Evolutionary conservation across 2,329 filamentous ascomycete species (phyloP).

Genomic region (Tetracladium maxilliforme): DNA sequence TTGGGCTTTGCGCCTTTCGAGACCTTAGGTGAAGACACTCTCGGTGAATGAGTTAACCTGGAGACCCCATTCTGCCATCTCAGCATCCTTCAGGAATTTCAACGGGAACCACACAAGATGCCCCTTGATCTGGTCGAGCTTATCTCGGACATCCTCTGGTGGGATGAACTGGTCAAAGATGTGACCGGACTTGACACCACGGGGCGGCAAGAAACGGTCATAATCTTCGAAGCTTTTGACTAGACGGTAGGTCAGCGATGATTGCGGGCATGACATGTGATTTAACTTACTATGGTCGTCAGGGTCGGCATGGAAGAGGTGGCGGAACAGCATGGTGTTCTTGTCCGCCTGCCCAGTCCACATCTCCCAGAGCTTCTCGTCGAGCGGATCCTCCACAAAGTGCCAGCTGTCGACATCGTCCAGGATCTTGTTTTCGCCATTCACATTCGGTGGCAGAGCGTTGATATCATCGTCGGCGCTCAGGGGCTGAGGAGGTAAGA

Average conservation of each 20-base stretch:
- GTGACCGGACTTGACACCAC: constrained; percentile 67
- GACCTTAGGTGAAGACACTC: constrained; percentile 65
- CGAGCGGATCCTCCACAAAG: constrained; percentile 58
- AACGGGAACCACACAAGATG: constrained; percentile 95
- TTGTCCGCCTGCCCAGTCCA: constrained; percentile 56
- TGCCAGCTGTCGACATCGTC: constrained; percentile 45
- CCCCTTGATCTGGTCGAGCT: constrained; percentile 68
- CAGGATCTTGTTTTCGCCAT: no score
- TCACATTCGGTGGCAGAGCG: constrained; percentile 57
- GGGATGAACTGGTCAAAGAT: constrained; percentile 70
- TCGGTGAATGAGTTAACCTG: constrained; percentile 80
- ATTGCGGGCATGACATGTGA: constrained; percentile 3
- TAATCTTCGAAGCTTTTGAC: constrained; percentile 87
- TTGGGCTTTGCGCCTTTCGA: no score
- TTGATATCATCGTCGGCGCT: constrained; percentile 55
- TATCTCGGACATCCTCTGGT: constrained; percentile 54
- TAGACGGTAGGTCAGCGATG: constrained; percentile 11
- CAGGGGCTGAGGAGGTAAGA: constrained; percentile 59
- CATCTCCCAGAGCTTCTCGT: constrained; percentile 48
- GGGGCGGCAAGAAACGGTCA: constrained; percentile 57
- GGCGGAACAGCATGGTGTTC: constrained; percentile 64
- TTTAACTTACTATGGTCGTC: constrained; percentile 57
- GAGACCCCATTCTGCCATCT: constrained; percentile 82
- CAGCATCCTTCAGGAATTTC: constrained; percentile 66
- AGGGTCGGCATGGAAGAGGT: constrained; percentile 76